Conservation (phyloP, 345 rosid genomes). For the Eucalyptus pauciflora region DNA sequence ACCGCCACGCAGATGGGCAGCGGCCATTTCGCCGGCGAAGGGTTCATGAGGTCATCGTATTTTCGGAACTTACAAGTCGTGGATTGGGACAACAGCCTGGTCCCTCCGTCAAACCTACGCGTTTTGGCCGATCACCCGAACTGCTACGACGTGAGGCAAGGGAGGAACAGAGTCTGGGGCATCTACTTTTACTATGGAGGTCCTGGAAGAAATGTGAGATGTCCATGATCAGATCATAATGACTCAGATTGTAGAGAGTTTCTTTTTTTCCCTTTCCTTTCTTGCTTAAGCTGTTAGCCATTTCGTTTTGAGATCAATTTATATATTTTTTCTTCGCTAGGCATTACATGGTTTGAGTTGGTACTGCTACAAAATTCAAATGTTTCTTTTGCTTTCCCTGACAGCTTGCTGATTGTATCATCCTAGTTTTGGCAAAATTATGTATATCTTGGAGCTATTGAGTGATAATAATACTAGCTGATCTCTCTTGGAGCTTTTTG, state of each 20-base stretch:
- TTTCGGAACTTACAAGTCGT: slow-evolving; percentile 78
- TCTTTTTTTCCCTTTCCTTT: background rate
- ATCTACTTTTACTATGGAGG: slow-evolving; percentile 96
- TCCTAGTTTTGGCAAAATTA: background rate
- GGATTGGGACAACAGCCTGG: slow-evolving; percentile 91
- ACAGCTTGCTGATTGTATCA: background rate
- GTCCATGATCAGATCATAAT: slow-evolving; percentile 34
- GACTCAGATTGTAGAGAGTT: background rate
- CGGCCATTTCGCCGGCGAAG: slow-evolving; percentile 86
- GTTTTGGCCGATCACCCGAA: slow-evolving; percentile 78
- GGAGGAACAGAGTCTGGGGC: slow-evolving; percentile 80
- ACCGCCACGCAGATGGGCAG: slow-evolving; percentile 96
- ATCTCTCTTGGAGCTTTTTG: background rate
- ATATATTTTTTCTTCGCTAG: background rate
- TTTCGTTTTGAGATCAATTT: background rate
- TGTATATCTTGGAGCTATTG: background rate
- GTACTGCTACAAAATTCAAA: background rate
- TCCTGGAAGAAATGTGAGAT: slow-evolving; percentile 81
- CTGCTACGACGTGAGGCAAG: slow-evolving; percentile 90
- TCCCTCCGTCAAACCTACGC: slow-evolving; percentile 58
- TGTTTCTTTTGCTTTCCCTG: background rate
- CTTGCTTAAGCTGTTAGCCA: background rate
- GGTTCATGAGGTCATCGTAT: slow-evolving; percentile 79
- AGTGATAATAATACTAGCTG: background rate
- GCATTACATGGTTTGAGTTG: background rate